phyloP scores from a whole-genome alignment of 257 asterid genomes.

The Voacanga thouarsii region DNA sequence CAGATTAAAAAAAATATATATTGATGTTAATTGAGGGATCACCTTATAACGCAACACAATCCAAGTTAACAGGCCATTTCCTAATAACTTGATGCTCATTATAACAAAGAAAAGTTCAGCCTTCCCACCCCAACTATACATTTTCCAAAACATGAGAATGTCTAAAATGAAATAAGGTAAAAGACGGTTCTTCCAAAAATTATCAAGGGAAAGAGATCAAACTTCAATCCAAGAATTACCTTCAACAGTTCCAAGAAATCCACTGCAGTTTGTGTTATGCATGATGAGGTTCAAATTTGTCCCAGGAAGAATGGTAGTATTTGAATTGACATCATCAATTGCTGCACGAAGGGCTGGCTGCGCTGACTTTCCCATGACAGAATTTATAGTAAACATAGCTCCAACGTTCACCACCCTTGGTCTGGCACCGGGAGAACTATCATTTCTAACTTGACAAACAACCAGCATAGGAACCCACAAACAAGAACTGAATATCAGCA shows the following conservation, averaged over 20 bases:
- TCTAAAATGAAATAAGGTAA: background rate
- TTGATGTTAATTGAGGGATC: background rate
- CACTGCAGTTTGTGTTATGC: slow-evolving; percentile 93
- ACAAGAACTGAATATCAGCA: slow-evolving; percentile 5
- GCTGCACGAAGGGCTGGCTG: slow-evolving; percentile 77
- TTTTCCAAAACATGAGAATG: background rate
- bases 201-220: background rate
- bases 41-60: background rate
- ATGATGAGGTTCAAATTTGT: slow-evolving; percentile 54
- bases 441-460: slow-evolving; percentile 10
- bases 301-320: slow-evolving; percentile 46
- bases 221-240: slow-evolving; percentile 37
- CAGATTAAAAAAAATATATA: background rate
- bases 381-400: slow-evolving; percentile 66
- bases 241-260: slow-evolving; percentile 76
- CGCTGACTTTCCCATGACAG: slow-evolving; percentile 75
- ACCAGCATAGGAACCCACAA: slow-evolving; percentile 1
- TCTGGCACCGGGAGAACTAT: slow-evolving; percentile 12
- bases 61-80: background rate
- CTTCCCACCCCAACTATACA: background rate
- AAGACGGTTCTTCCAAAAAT: background rate
- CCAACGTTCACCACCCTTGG: slow-evolving; percentile 62
- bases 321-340: slow-evolving; percentile 67
- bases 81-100: background rate
- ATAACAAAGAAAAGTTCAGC: background rate